phyloP scores from a whole-genome alignment of 176 grass and related monocot species.

The Oryza longistaminata region DNA sequence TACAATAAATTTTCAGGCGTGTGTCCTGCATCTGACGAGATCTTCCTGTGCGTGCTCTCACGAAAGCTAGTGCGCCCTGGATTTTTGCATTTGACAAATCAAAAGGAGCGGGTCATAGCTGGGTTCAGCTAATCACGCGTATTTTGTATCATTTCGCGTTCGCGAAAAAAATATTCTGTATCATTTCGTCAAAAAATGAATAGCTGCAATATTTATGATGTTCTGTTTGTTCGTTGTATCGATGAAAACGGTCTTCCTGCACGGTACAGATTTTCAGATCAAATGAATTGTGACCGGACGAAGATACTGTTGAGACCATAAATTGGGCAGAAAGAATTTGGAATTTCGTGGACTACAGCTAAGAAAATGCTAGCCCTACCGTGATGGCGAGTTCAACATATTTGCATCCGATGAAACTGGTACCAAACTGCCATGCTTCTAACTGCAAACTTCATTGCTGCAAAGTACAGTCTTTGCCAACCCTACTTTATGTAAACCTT shows the following conservation, averaged over 20 bases:
- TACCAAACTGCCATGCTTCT: slow-evolving; percentile 41
- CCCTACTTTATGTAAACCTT: slow-evolving; percentile 47
- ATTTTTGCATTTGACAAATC: slow-evolving; percentile 9
- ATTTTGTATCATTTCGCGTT: background rate
- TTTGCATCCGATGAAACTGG: background rate
- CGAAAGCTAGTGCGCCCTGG: background rate
- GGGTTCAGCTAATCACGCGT: background rate
- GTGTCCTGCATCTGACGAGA: slow-evolving; percentile 6
- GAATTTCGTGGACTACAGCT: slow-evolving; percentile 12
- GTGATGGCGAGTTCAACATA: background rate
- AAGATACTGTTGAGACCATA: background rate
- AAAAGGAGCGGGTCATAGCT: slow-evolving; percentile 10
- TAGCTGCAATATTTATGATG: background rate
- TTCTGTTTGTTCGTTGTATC: background rate
- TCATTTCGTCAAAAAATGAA: background rate
- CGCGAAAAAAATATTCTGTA: too few species aligned
- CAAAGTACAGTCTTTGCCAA: slow-evolving; percentile 40
- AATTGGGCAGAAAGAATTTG: background rate
- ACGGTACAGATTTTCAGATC: background rate
- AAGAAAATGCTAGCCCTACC: background rate
- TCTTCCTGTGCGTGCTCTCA: slow-evolving; percentile 39
- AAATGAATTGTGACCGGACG: background rate
- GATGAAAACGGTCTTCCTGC: background rate
- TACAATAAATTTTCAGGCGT: background rate
- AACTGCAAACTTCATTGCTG: slow-evolving; percentile 46